phyloP scores from a whole-genome alignment of 176 grass and related monocot genomes.

The Zea luxurians region DNA sequence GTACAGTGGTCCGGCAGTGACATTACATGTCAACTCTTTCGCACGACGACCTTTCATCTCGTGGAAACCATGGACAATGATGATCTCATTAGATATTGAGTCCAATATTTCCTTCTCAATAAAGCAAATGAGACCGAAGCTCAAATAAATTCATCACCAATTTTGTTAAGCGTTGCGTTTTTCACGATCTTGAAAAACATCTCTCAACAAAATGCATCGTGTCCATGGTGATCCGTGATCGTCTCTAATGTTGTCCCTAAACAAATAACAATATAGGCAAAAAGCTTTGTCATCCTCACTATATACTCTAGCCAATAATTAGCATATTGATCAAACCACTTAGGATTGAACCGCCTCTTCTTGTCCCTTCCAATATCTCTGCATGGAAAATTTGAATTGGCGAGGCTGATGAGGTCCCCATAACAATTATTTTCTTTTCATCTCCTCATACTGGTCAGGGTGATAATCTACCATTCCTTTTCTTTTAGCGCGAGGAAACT shows the following conservation, averaged over 20 bases:
- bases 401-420: neutral
- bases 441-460: neutral
- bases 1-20: too few species aligned
- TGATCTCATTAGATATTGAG: neutral
- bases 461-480: neutral
- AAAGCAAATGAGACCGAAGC: neutral
- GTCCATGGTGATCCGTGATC: neutral
- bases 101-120: neutral
- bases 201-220: slow-evolving; percentile 11
- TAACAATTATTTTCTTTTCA: neutral
- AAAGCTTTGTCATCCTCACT: too few species aligned
- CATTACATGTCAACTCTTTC: too few species aligned
- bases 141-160: neutral
- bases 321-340: too few species aligned
- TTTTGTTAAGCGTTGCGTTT: neutral
- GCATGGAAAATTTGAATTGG: neutral
- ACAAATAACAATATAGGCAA: neutral
- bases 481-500: too few species aligned
- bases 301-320: too few species aligned
- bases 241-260: neutral
- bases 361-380: too few species aligned
- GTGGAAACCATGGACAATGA: neutral
- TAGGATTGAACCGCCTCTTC: too few species aligned
- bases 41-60: neutral
- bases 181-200: neutral